Conservation (phyloP, 2,329 filamentous ascomycete genomes). For the Epichloe coenophiala region DNA sequence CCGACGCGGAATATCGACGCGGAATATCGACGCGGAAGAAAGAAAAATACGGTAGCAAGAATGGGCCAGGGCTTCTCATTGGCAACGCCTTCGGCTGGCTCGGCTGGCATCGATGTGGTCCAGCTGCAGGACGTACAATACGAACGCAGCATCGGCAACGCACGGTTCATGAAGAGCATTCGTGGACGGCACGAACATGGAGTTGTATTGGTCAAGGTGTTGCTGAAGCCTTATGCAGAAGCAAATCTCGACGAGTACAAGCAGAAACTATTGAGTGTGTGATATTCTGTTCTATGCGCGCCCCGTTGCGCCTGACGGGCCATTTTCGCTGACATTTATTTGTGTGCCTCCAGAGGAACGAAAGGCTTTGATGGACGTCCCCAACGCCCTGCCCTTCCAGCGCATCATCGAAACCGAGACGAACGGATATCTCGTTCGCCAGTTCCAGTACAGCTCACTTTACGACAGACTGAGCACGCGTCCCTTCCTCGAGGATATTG, state of each 20-base stretch:
- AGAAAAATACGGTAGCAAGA: slow-evolving; percentile 5
- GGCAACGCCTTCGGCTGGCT: slow-evolving; percentile 79
- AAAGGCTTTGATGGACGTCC: slow-evolving; percentile 63
- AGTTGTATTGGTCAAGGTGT: slow-evolving; percentile 83
- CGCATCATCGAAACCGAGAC: slow-evolving; percentile 82
- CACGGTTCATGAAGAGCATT: slow-evolving; percentile 93
- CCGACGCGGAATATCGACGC: background rate
- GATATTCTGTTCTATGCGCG: background rate
- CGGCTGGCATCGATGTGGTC: slow-evolving; percentile 84
- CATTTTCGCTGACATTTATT: too few species aligned
- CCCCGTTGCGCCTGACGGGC: too few species aligned
- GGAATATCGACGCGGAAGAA: too few species aligned
- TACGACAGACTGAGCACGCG: slow-evolving; percentile 95
- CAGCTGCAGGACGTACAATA: slow-evolving; percentile 85
- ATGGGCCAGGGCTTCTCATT: slow-evolving; percentile 98
- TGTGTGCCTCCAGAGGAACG: slow-evolving; percentile 50
- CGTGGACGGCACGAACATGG: slow-evolving; percentile 82
- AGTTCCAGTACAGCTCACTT: slow-evolving; percentile 90
- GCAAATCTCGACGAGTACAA: slow-evolving; percentile 73
- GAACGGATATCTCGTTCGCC: slow-evolving; percentile 84
- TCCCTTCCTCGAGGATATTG: slow-evolving; percentile 91
- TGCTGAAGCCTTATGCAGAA: slow-evolving; percentile 79
- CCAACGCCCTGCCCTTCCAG: slow-evolving; percentile 84
- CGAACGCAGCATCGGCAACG: slow-evolving; percentile 82
- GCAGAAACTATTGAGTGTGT: slow-evolving; percentile 58